These are phyloP conservation scores for Lentinula novae-zelandiae DNA, from an alignment of 1,284 basidiomycete genomes.

Conservation along the genomic window DNA sequence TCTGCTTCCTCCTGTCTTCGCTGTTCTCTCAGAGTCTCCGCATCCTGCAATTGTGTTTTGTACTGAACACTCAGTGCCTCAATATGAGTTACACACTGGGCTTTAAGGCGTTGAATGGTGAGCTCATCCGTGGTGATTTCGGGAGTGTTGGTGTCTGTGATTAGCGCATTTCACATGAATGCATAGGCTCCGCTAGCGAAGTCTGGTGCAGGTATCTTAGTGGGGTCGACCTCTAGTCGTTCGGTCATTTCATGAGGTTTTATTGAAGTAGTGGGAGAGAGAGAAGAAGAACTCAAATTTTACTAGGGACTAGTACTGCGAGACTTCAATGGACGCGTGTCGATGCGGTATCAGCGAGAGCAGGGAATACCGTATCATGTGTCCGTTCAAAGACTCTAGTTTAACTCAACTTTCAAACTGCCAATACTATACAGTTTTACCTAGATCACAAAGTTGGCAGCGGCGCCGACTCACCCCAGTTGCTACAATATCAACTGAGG, in stretches of 20 bases:
- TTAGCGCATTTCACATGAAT: neutral
- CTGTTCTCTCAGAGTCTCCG: neutral
- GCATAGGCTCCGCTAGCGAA: neutral
- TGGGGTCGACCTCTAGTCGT: conserved; percentile 1
- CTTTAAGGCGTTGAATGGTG: neutral
- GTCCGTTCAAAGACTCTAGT: neutral
- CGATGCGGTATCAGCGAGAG: neutral
- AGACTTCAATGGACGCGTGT: neutral
- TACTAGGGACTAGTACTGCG: neutral
- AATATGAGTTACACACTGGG: neutral
- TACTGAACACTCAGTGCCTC: neutral
- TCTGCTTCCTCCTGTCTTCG: neutral
- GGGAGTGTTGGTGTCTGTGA: neutral
- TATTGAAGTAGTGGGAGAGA: no score
- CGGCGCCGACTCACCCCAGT: no score
- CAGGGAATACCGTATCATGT: neutral
- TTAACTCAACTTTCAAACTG: neutral
- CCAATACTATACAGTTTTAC: no score
- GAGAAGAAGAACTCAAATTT: neutral
- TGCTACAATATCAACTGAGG: no score
- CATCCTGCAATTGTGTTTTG: neutral
- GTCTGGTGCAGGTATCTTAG: neutral
- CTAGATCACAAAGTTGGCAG: no score
- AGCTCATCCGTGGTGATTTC: conserved; percentile 3
- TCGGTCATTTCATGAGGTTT: neutral